phyloP scores from a whole-genome alignment of 106 monocot genomes.

The Alisma plantagoaquatica region DNA sequence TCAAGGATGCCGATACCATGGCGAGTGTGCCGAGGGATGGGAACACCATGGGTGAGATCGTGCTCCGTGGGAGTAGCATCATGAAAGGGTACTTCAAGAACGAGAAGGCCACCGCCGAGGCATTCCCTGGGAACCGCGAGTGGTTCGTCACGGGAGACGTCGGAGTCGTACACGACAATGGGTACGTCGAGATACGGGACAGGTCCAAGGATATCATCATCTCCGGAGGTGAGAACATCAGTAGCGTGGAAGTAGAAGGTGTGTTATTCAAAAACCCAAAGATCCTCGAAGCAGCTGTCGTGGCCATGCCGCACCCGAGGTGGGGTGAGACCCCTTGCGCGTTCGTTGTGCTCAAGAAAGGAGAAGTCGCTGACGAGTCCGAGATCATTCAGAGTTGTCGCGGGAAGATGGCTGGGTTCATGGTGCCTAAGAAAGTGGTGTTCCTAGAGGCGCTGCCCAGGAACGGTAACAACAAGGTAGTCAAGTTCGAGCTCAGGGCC shows the following conservation, averaged over 20 bases:
- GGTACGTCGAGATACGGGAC: constrained; percentile 80
- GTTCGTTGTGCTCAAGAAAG: constrained; percentile 30
- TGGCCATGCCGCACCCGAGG: constrained; percentile 65
- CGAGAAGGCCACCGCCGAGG: constrained; percentile 25
- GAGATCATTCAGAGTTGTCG: constrained; percentile 42
- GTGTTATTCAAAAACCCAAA: constrained; percentile 43
- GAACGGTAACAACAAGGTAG: constrained; percentile 38
- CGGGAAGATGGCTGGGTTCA: constrained; percentile 38
- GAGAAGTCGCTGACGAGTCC: not conserved
- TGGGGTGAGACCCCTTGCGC: constrained; percentile 94
- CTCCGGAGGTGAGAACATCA: constrained; percentile 94
- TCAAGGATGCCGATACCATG: constrained; percentile 35
- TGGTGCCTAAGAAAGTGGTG: constrained; percentile 74
- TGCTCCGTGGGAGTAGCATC: constrained; percentile 65
- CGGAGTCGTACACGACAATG: constrained; percentile 66
- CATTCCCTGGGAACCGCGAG: constrained; percentile 44
- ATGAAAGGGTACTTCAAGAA: constrained; percentile 93
- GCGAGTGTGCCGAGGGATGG: constrained; percentile 56
- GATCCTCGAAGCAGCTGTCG: constrained; percentile 63
- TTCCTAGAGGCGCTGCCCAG: constrained; percentile 56
- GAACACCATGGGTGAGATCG: constrained; percentile 59
- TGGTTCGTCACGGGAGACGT: constrained; percentile 87
- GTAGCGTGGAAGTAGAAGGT: constrained; percentile 80
- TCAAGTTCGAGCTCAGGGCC: constrained; percentile 46
- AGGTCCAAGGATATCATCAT: constrained; percentile 87